These are phyloP conservation scores for Rhizopogon vesiculosus DNA, from an alignment of 768 basidiomycete genomes.

Conservation along the genomic window DNA sequence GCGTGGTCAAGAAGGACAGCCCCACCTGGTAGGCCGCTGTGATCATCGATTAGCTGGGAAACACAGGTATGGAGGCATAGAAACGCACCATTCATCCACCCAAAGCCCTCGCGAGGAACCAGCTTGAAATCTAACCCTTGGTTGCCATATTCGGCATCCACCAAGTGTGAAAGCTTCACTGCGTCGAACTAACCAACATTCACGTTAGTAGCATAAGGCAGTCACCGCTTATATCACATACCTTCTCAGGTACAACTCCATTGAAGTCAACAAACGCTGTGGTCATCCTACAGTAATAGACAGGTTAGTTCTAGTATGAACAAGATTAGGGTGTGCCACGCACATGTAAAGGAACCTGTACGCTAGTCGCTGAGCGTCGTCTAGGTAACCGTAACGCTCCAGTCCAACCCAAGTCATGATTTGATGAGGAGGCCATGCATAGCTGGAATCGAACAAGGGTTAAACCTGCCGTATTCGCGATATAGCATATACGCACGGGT, in stretches of 20 bases:
- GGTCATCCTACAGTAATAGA: slow-evolving; percentile 63
- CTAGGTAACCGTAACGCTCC: slow-evolving; percentile 91
- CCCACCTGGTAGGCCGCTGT: slow-evolving; percentile 95
- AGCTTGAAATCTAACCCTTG: slow-evolving; percentile 97
- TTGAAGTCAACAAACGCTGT: slow-evolving; percentile 95
- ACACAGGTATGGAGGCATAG: background rate
- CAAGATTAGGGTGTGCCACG: slow-evolving; percentile 3
- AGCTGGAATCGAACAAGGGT: slow-evolving; percentile 33
- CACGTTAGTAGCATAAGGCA: background rate
- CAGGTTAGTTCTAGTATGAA: slow-evolving; percentile 1
- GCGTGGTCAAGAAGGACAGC: slow-evolving; percentile 86
- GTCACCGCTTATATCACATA: slow-evolving; percentile 19
- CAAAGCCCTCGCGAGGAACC: slow-evolving; percentile 96
- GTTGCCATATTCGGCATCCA: slow-evolving; percentile 96
- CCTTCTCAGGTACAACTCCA: slow-evolving; percentile 97
- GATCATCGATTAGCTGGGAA: slow-evolving; percentile 3
- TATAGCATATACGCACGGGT: slow-evolving; percentile 59
- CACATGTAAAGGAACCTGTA: slow-evolving; percentile 99
- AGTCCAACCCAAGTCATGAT: slow-evolving; percentile 99
- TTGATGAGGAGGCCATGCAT: slow-evolving; percentile 94
- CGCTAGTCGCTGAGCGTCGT: slow-evolving; percentile 88
- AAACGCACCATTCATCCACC: slow-evolving; percentile 91
- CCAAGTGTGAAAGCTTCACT: slow-evolving; percentile 90
- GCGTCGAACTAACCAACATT: slow-evolving; percentile 71
- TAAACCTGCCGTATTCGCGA: slow-evolving; percentile 1